phyloP scores from a whole-genome alignment of 2,329 filamentous ascomycete species.

The Xylaria sp. region DNA sequence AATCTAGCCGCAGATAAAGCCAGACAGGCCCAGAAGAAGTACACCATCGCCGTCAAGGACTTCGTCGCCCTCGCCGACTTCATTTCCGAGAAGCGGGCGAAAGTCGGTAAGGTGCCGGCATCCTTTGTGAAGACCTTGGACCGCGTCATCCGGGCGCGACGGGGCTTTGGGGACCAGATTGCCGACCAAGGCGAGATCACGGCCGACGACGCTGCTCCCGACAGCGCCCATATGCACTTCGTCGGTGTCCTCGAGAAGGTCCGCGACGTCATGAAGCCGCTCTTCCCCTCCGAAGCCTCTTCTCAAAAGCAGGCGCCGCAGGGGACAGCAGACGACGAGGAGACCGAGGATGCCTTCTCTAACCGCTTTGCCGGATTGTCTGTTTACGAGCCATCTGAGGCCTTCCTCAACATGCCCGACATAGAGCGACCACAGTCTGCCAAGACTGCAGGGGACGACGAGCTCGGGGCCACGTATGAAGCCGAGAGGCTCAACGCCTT shows the following conservation, averaged over 20 bases:
- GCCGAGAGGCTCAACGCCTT: conserved; percentile 42
- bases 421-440: conserved; percentile 35
- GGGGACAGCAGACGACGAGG: conserved; percentile 3
- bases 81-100: conserved; percentile 46
- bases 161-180: conserved; percentile 44
- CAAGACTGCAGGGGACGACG: conserved; percentile 25
- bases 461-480: conserved; percentile 45
- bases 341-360: conserved; percentile 26
- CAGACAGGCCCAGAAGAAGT: conserved; percentile 35
- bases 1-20: conserved; percentile 18
- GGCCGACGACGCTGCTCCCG: conserved; percentile 34
- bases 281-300: conserved; percentile 12
- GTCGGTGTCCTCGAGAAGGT: conserved; percentile 51
- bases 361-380: conserved; percentile 51
- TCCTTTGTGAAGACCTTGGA: conserved; percentile 49
- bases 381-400: conserved; percentile 52
- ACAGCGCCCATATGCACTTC: conserved; percentile 49
- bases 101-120: conserved; percentile 41
- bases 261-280: conserved; percentile 43
- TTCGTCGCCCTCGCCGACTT: conserved; percentile 53
- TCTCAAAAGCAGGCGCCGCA: conserved; percentile 28
- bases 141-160: conserved; percentile 50
- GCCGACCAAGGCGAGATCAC: conserved; percentile 24
- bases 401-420: conserved; percentile 50
- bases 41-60: conserved; percentile 52